These are phyloP conservation scores for Vicia faba DNA, from an alignment of 306 rosid species.

Conservation along the genomic window DNA sequence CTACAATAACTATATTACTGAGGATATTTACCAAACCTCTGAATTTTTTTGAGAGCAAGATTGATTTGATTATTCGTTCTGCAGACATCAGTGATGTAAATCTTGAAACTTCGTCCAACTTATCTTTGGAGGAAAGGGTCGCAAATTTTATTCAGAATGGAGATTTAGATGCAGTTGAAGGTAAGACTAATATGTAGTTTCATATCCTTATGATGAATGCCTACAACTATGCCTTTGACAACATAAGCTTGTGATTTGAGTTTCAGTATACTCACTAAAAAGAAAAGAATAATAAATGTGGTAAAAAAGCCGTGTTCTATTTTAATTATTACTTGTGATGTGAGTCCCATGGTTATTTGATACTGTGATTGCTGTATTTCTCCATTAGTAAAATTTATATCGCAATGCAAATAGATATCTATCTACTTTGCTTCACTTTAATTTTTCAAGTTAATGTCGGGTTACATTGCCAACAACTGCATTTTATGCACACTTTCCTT, in stretches of 20 bases:
- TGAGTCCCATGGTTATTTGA: conserved; percentile 3
- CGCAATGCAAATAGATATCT: background rate
- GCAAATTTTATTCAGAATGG: conserved; percentile 79
- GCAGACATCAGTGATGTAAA: conserved; percentile 41
- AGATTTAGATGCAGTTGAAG: conserved; percentile 70
- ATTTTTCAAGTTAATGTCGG: conserved; percentile 19
- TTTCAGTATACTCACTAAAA: conserved; percentile 21
- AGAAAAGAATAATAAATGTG: background rate
- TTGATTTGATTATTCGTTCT: conserved; percentile 34
- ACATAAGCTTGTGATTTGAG: conserved; percentile 35
- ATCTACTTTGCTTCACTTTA: conserved; percentile 19
- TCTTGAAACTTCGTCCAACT: conserved; percentile 34
- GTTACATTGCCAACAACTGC: conserved; percentile 20
- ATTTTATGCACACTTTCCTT: conserved; percentile 20
- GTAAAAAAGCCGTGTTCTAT: conserved; percentile 19
- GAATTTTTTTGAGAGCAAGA: conserved; percentile 39
- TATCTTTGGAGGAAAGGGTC: conserved; percentile 66
- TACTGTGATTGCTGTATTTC: background rate
- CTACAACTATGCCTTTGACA: conserved; percentile 21
- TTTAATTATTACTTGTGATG: conserved; percentile 12
- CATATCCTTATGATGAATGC: conserved; percentile 24
- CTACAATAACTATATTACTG: conserved; percentile 40
- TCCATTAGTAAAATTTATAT: conserved; percentile 18
- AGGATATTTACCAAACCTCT: conserved; percentile 37
- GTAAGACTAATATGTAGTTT: conserved; percentile 42